phyloP scores from a whole-genome alignment of 345 rosid genomes.

The Eucalyptus fibrosa region DNA sequence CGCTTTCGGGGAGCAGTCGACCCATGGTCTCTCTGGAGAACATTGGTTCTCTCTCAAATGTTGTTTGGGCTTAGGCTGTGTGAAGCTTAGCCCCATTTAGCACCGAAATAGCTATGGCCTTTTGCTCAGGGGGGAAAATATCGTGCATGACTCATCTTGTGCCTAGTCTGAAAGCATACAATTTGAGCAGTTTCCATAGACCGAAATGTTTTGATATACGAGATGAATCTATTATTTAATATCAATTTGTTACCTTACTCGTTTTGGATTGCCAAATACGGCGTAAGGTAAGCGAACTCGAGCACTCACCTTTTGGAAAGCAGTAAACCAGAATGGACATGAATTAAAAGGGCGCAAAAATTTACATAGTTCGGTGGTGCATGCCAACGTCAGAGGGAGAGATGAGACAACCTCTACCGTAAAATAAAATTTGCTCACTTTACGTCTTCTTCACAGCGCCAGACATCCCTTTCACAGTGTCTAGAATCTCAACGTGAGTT shows the following conservation, averaged over 20 bases:
- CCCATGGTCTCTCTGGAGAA: background rate
- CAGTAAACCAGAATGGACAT: background rate
- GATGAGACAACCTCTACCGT: background rate
- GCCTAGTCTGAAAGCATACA: background rate
- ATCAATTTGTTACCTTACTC: no score
- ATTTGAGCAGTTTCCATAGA: background rate
- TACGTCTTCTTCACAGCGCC: background rate
- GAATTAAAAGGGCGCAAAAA: background rate
- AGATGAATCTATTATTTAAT: no score
- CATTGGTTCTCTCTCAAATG: no score
- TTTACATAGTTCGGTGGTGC: background rate
- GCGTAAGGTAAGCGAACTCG: background rate
- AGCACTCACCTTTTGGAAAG: background rate
- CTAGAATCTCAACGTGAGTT: background rate
- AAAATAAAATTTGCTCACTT: background rate
- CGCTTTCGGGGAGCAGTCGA: background rate
- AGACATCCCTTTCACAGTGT: background rate
- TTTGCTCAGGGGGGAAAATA: background rate
- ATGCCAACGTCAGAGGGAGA: background rate
- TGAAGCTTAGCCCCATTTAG: background rate
- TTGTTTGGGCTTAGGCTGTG: no score
- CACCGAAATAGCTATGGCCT: background rate
- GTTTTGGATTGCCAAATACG: background rate
- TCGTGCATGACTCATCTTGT: background rate
- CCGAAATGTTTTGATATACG: no score